Conservation (phyloP, 768 basidiomycete species). For the Sarcodon aspratus region DNA sequence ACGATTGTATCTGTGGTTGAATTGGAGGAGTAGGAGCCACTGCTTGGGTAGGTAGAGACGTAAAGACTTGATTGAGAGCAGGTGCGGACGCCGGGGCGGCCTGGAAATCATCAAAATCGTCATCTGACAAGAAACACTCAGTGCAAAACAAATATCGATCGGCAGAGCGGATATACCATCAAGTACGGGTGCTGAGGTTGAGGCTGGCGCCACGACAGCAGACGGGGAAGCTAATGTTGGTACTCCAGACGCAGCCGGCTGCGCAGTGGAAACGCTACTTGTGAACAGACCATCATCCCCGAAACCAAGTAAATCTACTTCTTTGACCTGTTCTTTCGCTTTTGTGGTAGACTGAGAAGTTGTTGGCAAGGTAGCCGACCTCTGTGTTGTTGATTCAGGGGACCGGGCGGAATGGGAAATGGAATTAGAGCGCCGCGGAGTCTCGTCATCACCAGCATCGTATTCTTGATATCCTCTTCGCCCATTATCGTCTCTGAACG, state of each 20-base stretch:
- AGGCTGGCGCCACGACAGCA: not conserved
- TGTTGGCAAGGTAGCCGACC: constrained; percentile 24
- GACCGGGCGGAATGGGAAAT: constrained; percentile 20
- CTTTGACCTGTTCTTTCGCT: constrained; percentile 26
- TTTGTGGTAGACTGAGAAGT: constrained; percentile 20
- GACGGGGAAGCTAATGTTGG: not conserved
- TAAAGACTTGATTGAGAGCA: constrained; percentile 11
- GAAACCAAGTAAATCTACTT: constrained; percentile 70
- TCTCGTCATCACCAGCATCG: constrained; percentile 92
- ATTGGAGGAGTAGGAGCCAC: constrained; percentile 39
- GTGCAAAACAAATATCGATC: not conserved
- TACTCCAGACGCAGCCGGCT: constrained; percentile 30
- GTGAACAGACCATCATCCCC: constrained; percentile 49
- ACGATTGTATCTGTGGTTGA: constrained; percentile 11
- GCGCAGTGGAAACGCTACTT: constrained; percentile 20
- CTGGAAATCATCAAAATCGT: constrained; percentile 84
- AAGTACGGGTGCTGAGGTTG: not conserved
- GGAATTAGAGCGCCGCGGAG: constrained; percentile 27
- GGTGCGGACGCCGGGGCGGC: constrained; percentile 44
- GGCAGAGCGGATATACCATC: constrained; percentile 9
- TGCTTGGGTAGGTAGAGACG: constrained; percentile 10
- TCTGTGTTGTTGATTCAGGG: constrained; percentile 16
- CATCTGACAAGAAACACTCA: constrained; percentile 29
- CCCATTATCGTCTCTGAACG: constrained; percentile 48
- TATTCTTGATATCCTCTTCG: constrained; percentile 81